Conservation (phyloP, 2,329 filamentous ascomycete species). For the Pseudopyricularia cyperi region DNA sequence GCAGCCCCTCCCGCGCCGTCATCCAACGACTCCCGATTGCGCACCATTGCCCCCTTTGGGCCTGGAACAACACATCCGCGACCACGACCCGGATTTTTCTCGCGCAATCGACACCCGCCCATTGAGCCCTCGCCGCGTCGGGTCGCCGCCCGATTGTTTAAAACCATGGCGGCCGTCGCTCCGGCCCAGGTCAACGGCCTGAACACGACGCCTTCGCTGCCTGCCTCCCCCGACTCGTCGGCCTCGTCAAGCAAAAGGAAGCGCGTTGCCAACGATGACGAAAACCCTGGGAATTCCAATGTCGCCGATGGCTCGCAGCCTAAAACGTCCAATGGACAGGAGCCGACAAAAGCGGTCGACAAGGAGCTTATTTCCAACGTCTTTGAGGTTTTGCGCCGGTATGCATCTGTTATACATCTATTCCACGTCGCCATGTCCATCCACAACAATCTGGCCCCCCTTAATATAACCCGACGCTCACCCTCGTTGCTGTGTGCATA, state of each 20-base stretch:
- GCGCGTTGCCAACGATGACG: slow-evolving; percentile 36
- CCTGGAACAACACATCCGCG: background rate
- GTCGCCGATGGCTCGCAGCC: slow-evolving; percentile 1
- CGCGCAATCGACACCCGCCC: background rate
- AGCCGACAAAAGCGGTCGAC: slow-evolving; percentile 12
- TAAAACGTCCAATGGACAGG: slow-evolving; percentile 9
- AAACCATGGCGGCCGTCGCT: slow-evolving; percentile 17
- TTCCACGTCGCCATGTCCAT: slow-evolving; percentile 1
- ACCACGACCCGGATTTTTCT: background rate
- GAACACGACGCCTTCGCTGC: slow-evolving; percentile 12
- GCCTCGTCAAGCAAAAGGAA: slow-evolving; percentile 37
- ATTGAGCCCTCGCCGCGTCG: background rate
- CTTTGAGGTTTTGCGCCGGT: slow-evolving; percentile 28
- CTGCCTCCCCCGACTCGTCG: slow-evolving; percentile 15
- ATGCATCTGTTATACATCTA: slow-evolving; percentile 10
- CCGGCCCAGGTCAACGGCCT: slow-evolving; percentile 17
- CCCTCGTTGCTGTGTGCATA: slow-evolving; percentile 13
- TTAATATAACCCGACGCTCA: background rate
- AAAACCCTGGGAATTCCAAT: background rate
- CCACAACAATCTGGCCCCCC: background rate
- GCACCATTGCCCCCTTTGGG: background rate
- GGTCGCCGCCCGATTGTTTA: background rate
- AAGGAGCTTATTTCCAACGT: slow-evolving; percentile 26
- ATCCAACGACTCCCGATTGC: background rate
- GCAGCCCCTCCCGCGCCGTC: background rate